Base-by-base conservation (phyloP, 495 filamentous ascomycete genomes). In the Penicillium parvum region DNA sequence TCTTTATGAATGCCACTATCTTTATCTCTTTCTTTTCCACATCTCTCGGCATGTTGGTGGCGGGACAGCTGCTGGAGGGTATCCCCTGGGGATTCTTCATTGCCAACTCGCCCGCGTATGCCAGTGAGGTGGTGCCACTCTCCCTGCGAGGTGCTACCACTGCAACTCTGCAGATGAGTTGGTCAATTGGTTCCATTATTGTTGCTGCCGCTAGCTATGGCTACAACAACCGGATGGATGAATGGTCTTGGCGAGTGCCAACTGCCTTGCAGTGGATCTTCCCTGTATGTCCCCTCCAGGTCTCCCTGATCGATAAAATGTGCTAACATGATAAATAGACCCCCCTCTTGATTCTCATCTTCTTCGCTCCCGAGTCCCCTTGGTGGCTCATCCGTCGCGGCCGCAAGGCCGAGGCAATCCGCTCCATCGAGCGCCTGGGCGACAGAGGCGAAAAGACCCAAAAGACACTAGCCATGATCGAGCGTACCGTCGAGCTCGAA, bases 261-360 rank as follows among this genome's bases (percentile, higher is more conserved):
- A 82, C 83, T 49, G 79, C 79, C 7, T 63, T 86, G 5, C 84
- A 88, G 61, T 89, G 85, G 84, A 79, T 89, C 64, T 89, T 84
- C 75, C 84, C 84, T n/a, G 55, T 59, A 12, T 49, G 55, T 48
- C 8, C 18, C 10, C 7, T 12, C 17, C 27, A 5, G 20, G 1
- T 16, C 3, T 2, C 10, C 19, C 14, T 7, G 5, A 28, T 7
- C 14, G 1, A 3, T 7, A 15, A 23, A 28, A 14, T 21, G 19
- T 18, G 5, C 19, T 12, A 10, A 27, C n/a, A 22, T 4, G 20
- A 15, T 37, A 19, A 11, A 4, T 33, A 63, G 10, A 71, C 79
- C 3, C 81, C 82, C 3, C 72, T 87, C n/a, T 68, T 81, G 29
- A 64, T 85, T 34, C 80, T 81, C 14, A 70, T 84, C 53, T 73